Conservation (phyloP, 768 basidiomycete genomes). For the Boletus subparvulus region DNA sequence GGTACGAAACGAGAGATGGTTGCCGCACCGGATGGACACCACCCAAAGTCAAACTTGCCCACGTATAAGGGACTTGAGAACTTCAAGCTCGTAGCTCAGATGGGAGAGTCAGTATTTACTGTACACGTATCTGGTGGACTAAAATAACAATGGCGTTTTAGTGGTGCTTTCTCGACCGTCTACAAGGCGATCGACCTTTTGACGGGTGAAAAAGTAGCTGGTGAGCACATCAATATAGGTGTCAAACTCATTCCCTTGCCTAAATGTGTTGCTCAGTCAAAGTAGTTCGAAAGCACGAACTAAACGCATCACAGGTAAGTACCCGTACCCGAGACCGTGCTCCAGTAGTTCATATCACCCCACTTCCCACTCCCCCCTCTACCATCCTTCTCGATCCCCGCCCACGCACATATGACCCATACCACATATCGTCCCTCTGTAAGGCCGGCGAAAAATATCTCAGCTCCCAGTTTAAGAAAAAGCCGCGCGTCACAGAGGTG, state of each 20-base stretch:
- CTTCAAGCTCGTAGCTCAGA: slow-evolving; percentile 75
- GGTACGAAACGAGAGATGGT: slow-evolving; percentile 27
- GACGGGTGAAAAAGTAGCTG: slow-evolving; percentile 78
- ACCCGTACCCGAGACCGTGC: slow-evolving; percentile 12
- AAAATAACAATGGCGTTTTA: slow-evolving; percentile 33
- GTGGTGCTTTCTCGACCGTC: slow-evolving; percentile 98
- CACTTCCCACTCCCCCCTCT: neutral
- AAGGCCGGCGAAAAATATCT: slow-evolving; percentile 93
- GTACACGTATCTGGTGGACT: slow-evolving; percentile 2
- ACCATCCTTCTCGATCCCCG: slow-evolving; percentile 24
- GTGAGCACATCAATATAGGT: slow-evolving; percentile 38
- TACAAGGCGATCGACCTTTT: slow-evolving; percentile 84
- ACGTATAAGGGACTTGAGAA: slow-evolving; percentile 79
- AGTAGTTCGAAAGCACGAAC: slow-evolving; percentile 90
- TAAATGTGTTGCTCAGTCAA: slow-evolving; percentile 58
- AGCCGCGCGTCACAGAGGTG: slow-evolving; percentile 98
- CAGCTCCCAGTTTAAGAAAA: slow-evolving; percentile 93
- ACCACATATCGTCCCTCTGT: slow-evolving; percentile 30
- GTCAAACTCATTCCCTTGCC: neutral
- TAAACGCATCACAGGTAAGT: slow-evolving; percentile 89
- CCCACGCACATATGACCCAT: slow-evolving; percentile 12
- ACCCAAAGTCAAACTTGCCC: slow-evolving; percentile 79
- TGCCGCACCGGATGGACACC: slow-evolving; percentile 74
- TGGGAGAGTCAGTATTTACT: slow-evolving; percentile 79
- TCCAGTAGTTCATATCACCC: slow-evolving; percentile 31